Base-by-base conservation (phyloP, 345 rosid species). In the Eutrema heterophyllum region DNA sequence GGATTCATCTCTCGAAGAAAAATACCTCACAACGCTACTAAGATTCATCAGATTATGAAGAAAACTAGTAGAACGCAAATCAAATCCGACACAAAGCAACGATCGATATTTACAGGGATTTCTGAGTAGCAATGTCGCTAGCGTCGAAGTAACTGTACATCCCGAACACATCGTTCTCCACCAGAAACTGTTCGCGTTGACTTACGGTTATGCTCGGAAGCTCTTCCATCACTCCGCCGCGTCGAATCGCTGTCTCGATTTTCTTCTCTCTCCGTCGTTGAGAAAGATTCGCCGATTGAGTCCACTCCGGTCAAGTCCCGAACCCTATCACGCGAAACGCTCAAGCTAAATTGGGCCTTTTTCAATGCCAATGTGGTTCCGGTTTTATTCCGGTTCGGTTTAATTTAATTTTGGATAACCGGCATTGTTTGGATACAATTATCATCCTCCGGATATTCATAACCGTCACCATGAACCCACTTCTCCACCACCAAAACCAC, bases 181-280 rank as follows among this genome's bases (percentile, higher is more conserved):
- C 97, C 68, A 76, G 74, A 74, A 81, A 66, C 68, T 89, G 92
- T 66, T 89, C 95, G 5, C 83, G 81, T 74, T 93, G 95, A 74
- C 81, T 85, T 74, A 81, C 86, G 41, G 96, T 93, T 11, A 72
- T 33, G 3, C 62, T 78, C 69, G 73, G 9, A 14, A 78, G 63
- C 67, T 83, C 67, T 67, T 79, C 83, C 90, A 84, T 84, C 21
- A 64, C 58, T 50, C 70, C 68, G 64, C 49, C 64, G 70, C 59
- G 16, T 38, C 52, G 64, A 53, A n/a, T 26, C 45, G 51, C 46
- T 58, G 49, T 54, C 46, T 73, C 41, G 16, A 9, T 8, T 9
- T 60, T 11, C 45, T 52, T 43, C 33, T 63, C 68, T 45, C 66
- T 67, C 70, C 65, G 57, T 27, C 68, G 46, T 50, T 27, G 68